phyloP scores from a whole-genome alignment of 2,329 filamentous ascomycete species.

The Penicillium sclerotiorum region DNA sequence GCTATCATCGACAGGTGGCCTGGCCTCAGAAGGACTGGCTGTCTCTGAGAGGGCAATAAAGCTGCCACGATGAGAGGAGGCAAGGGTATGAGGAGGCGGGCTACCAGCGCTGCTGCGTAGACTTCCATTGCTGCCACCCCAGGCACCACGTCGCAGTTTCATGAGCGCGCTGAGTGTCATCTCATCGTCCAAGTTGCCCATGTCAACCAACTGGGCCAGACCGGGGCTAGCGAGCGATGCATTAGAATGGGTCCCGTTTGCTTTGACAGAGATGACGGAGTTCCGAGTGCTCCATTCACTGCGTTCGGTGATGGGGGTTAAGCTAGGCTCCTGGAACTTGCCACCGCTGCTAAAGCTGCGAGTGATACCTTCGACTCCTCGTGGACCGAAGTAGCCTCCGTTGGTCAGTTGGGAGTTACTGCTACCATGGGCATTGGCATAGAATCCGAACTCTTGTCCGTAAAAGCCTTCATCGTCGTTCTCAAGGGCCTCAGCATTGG shows the following conservation, averaged over 20 bases:
- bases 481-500: conserved; percentile 89
- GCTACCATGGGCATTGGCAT: conserved; percentile 61
- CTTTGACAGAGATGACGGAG: conserved; percentile 74
- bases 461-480: conserved; percentile 94
- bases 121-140: conserved; percentile 79
- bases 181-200: conserved; percentile 64
- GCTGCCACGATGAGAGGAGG: conserved; percentile 37
- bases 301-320: conserved; percentile 94
- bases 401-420: conserved; percentile 65
- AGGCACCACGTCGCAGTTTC: conserved; percentile 73
- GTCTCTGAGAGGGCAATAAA: conserved; percentile 39
- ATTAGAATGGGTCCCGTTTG: conserved; percentile 55
- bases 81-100: conserved; percentile 42
- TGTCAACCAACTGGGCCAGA: conserved; percentile 72
- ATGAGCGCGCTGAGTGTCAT: conserved; percentile 74
- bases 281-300: conserved; percentile 96
- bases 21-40: conserved; percentile 27
- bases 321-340: conserved; percentile 79
- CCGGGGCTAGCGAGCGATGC: conserved; percentile 67
- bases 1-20: conserved; percentile 17
- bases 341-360: conserved; percentile 73
- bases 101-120: conserved; percentile 57
- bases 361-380: conserved; percentile 62
- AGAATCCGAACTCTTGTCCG: conserved; percentile 95
- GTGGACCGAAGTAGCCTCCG: conserved; percentile 86